Percentiles rank a stretch among this genome's conserved stretches.
phyloP scores from a whole-genome alignment of 2,329 filamentous ascomycete genomes.

The Alternaria burnsii region DNA sequence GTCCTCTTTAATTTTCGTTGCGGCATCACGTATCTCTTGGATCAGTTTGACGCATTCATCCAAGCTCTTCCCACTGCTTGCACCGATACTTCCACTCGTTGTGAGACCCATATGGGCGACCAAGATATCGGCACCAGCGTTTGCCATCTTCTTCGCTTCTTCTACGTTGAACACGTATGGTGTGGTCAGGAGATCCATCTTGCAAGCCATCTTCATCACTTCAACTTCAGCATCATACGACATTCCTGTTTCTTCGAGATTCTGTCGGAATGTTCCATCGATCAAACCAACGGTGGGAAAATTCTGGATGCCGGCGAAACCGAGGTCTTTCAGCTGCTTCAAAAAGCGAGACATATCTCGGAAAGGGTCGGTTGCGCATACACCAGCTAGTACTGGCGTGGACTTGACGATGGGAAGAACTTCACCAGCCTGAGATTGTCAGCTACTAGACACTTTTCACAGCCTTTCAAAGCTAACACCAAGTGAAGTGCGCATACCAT shows the following conservation, averaged over 20 bases:
- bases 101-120: slow-evolving; percentile 76
- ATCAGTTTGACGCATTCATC: slow-evolving; percentile 70
- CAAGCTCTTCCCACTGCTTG: slow-evolving; percentile 66
- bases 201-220: slow-evolving; percentile 68
- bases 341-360: slow-evolving; percentile 69
- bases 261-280: slow-evolving; percentile 71
- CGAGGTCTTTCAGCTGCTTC: slow-evolving; percentile 65
- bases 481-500: slow-evolving; percentile 59
- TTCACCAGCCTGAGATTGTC: slow-evolving; percentile 62
- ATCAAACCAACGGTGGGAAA: slow-evolving; percentile 77
- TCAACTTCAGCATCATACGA: slow-evolving; percentile 72
- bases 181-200: slow-evolving; percentile 70
- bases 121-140: slow-evolving; percentile 71
- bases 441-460: neutral
- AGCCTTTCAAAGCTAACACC: too few species aligned
- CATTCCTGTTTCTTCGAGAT: slow-evolving; percentile 78
- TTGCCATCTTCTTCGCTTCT: slow-evolving; percentile 69
- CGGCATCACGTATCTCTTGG: slow-evolving; percentile 71
- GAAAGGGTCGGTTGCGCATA: slow-evolving; percentile 76
- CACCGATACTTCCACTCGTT: slow-evolving; percentile 70
- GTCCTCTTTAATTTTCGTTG: slow-evolving; percentile 63
- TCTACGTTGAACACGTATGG: slow-evolving; percentile 74
- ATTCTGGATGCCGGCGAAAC: slow-evolving; percentile 76
- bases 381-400: slow-evolving; percentile 73
- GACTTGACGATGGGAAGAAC: slow-evolving; percentile 70